Evolutionary conservation across 805 yeast species (phyloP), one percentile per base, ranked within the genome.

Genomic region (Tetrapisispora namnaoensis): DNA sequence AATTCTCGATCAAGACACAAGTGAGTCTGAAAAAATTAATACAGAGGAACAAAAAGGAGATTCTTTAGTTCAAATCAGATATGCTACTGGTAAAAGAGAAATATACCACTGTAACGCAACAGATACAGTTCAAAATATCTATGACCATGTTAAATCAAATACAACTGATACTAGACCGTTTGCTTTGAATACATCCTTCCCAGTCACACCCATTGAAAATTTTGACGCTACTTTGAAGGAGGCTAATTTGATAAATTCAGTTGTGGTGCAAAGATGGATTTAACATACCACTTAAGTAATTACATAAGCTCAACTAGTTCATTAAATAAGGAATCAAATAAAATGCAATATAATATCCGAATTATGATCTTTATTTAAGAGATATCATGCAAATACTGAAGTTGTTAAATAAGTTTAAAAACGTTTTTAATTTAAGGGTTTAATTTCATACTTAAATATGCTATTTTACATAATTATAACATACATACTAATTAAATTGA

Each of bases 231-330:
- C 84, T 1, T 78, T 91, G 44, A 77, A 75, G 49, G 88, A 81
- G 28, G 93, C 95, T 4, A 87, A 87, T 34, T 71, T 88, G 53
- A 75, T 77, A 45, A 86, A 86, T 56, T 78, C 97, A 2, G 96
- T 87, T n/a, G 81, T 90, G 30, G 87, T 90, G 17, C 97, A 88
- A 67, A 82, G 93, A 69, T 86, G 95, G 93, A 72, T 61, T 37
- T 63, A 51, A 46, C 28, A 40, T 8, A 37, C 4, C 6, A 9
- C 8, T 37, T 18, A 17, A 37, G 14, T 17, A 18, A 17, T 41
- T 17, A 4, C 18, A n/a, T 4, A 40, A 28, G 8, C 28, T 24
- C 8, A 24, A 24, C 8, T 24, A 24, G 8, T 8, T 24, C 4
- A 24, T 24, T 24, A 24, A 24, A 24, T 24, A 24, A 24, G 4